Conservation (phyloP, 2,329 filamentous ascomycete species). For the Basipetospora chlamydospora region DNA sequence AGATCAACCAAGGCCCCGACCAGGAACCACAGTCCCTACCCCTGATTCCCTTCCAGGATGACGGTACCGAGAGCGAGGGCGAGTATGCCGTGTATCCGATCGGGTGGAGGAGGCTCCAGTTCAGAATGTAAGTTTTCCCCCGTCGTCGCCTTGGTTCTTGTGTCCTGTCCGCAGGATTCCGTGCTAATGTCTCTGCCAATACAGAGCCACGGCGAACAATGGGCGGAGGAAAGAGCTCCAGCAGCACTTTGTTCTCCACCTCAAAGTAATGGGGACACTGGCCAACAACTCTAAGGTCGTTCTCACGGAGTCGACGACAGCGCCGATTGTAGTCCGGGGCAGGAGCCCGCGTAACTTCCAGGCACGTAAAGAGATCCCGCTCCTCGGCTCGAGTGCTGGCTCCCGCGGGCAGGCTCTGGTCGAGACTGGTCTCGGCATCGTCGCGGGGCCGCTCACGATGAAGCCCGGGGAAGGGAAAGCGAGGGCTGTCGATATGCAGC, state of each 20-base stretch:
- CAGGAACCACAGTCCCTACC: conserved; percentile 78
- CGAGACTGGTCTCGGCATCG: conserved; percentile 46
- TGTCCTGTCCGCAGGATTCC: too few relatives aligned
- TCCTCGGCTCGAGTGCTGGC: conserved; percentile 62
- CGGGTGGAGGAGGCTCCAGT: conserved; percentile 86
- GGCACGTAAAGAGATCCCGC: conserved; percentile 79
- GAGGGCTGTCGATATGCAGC: conserved; percentile 36
- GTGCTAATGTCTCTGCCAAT: background rate
- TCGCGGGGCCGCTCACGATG: conserved; percentile 38
- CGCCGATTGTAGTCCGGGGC: conserved; percentile 85
- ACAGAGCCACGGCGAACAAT: conserved; percentile 85
- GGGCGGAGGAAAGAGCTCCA: conserved; percentile 87
- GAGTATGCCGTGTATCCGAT: conserved; percentile 87
- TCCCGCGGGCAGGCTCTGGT: conserved; percentile 63
- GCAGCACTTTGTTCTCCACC: conserved; percentile 82
- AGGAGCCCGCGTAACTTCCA: conserved; percentile 92
- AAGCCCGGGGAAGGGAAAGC: conserved; percentile 41
- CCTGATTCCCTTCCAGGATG: conserved; percentile 52
- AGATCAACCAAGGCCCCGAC: conserved; percentile 50
- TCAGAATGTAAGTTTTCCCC: conserved; percentile 49
- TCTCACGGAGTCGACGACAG: conserved; percentile 71
- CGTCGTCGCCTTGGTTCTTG: background rate
- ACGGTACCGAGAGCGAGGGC: conserved; percentile 46
- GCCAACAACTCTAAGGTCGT: conserved; percentile 71
- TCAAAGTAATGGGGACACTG: conserved; percentile 75